These are phyloP conservation scores for Pneumocystis murina DNA, from an alignment of 1,139 yeast species.

Conservation along the genomic window DNA sequence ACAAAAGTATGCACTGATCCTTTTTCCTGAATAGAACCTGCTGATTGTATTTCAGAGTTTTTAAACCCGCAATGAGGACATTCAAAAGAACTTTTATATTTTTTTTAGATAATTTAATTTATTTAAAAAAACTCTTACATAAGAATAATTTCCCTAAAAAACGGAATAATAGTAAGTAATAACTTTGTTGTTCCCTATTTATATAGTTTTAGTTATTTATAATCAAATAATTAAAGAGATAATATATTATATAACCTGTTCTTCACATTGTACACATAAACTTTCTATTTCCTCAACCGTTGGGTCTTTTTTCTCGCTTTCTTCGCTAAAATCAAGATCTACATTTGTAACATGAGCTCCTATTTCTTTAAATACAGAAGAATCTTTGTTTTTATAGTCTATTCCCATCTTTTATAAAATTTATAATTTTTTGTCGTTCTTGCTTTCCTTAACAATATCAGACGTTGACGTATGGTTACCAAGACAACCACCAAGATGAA, in stretches of 20 bases:
- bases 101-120: not conserved
- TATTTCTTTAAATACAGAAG: conserved; percentile 1
- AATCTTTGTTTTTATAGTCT: not conserved
- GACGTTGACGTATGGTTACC: not conserved
- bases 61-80: conserved; percentile 91
- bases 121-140: not conserved
- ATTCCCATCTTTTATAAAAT: not conserved
- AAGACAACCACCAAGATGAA: conserved; percentile 24
- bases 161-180: conserved; percentile 79
- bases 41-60: conserved; percentile 89
- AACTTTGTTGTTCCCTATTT: conserved; percentile 56
- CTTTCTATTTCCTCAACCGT: conserved; percentile 93
- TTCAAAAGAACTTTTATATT: conserved; percentile 59
- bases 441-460: not conserved
- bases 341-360: not conserved
- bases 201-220: not conserved
- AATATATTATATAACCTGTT: conserved; percentile 25
- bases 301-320: conserved; percentile 71
- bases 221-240: not conserved
- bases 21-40: conserved; percentile 56
- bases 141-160: conserved; percentile 73
- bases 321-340: not conserved
- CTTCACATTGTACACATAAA: conserved; percentile 86
- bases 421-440: not conserved
- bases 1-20: conserved; percentile 63